Conservation (phyloP, 2,329 filamentous ascomycete genomes). For the Ascochyta rabiei region DNA sequence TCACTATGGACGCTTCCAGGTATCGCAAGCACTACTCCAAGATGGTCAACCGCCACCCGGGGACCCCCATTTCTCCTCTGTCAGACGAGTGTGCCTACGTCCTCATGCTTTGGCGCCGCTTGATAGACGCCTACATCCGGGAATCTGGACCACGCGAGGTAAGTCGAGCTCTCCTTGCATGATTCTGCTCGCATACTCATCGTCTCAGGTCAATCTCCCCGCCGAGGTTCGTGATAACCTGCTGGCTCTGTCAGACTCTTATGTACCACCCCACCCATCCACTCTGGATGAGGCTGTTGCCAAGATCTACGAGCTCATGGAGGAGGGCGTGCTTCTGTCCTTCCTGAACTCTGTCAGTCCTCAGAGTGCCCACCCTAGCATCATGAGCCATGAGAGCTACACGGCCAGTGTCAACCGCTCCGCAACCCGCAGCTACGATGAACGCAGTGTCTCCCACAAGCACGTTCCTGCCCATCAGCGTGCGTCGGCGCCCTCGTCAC, state of each 20-base stretch:
- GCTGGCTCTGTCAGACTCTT: constrained; percentile 64
- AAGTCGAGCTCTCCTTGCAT: constrained; percentile 8
- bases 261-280: constrained; percentile 73
- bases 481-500: constrained; percentile 48
- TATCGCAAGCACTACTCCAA: constrained; percentile 74
- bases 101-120: constrained; percentile 81
- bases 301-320: constrained; percentile 96
- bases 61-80: constrained; percentile 57
- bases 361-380: constrained; percentile 52
- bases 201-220: constrained; percentile 70
- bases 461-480: constrained; percentile 43
- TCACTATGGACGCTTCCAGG: constrained; percentile 89
- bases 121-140: constrained; percentile 85
- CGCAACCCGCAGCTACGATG: constrained; percentile 50
- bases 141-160: constrained; percentile 48
- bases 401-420: constrained; percentile 47
- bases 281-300: constrained; percentile 80
- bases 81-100: constrained; percentile 70
- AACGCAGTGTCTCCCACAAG: constrained; percentile 41
- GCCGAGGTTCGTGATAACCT: constrained; percentile 83
- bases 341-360: constrained; percentile 76
- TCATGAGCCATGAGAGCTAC: constrained; percentile 50
- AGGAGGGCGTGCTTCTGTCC: constrained; percentile 90
- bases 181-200: constrained; percentile 25
- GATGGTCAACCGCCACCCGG: constrained; percentile 59